A percentile compares a stretch with the other conserved stretches of the same genome.
Conservation (phyloP, 2,329 filamentous ascomycete genomes). For the Atkinsonella texensis region DNA sequence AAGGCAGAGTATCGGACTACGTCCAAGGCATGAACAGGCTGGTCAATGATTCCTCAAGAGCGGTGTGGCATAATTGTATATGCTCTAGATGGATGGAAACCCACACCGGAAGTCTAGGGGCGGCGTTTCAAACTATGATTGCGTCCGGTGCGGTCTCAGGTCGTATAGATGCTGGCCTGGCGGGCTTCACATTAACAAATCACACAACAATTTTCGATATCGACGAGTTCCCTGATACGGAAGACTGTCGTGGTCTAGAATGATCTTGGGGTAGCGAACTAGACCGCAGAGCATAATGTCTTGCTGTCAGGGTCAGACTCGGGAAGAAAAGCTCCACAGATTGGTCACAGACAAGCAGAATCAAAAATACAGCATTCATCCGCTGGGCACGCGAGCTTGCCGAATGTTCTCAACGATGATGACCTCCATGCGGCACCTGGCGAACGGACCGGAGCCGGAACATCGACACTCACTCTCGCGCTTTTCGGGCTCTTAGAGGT, state of each 20-base stretch:
- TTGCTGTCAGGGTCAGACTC: neutral
- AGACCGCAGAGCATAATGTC: neutral
- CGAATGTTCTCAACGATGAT: neutral
- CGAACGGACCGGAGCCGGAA: conserved; percentile 84
- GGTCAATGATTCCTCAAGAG: neutral
- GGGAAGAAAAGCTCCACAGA: neutral
- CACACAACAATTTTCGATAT: neutral
- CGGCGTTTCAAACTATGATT: neutral
- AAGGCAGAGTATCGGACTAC: neutral
- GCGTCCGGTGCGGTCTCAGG: neutral
- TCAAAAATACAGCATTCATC: neutral
- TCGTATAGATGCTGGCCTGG: neutral
- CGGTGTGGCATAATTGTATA: neutral
- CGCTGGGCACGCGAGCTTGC: neutral
- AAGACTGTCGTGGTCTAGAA: neutral
- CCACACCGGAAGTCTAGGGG: neutral
- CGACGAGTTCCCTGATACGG: neutral
- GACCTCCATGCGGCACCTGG: neutral
- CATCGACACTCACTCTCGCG: conserved; percentile 36
- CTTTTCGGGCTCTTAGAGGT: conserved; percentile 47
- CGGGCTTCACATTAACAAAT: neutral
- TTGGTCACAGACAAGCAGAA: neutral
- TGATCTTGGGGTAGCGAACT: neutral
- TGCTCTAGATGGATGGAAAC: conserved; percentile 1
- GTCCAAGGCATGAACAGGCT: neutral